Conservation (phyloP, 768 basidiomycete genomes). For the Suillus fuscotomentosus region DNA sequence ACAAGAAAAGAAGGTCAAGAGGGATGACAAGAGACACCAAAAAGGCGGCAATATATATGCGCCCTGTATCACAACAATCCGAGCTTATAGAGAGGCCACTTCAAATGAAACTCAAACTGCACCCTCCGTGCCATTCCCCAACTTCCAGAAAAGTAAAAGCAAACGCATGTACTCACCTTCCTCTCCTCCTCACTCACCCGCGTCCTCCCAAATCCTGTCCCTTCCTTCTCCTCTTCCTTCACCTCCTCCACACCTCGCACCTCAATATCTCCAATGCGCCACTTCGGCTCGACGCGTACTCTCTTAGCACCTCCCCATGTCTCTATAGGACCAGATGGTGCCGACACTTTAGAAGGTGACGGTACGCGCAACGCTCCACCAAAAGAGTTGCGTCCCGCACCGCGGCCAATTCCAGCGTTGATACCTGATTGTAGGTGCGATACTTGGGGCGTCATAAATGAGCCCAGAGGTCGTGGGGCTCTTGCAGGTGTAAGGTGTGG, state of each 20-base stretch:
- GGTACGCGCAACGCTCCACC: constrained; percentile 28
- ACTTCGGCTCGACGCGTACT: constrained; percentile 48
- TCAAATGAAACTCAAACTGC: not conserved
- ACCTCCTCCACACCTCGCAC: not conserved
- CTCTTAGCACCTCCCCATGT: constrained; percentile 27
- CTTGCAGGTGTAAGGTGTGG: constrained; percentile 4
- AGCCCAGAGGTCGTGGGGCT: constrained; percentile 22
- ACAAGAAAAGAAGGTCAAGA: not conserved
- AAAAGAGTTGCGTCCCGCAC: constrained; percentile 37
- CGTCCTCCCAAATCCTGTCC: not conserved
- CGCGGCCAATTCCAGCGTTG: constrained; percentile 9
- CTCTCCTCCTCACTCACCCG: constrained; percentile 16
- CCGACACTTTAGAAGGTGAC: constrained; percentile 5
- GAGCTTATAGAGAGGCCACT: not conserved
- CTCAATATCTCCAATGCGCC: constrained; percentile 54
- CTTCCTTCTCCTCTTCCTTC: constrained; percentile 11
- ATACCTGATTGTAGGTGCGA: constrained; percentile 11
- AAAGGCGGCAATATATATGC: not conserved
- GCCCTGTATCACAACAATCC: not conserved
- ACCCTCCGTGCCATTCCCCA: not conserved
- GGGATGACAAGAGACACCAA: too few relatives aligned
- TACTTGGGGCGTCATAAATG: constrained; percentile 62
- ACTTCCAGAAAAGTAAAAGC: not conserved
- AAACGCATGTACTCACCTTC: constrained; percentile 7
- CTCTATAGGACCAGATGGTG: constrained; percentile 32